Evolutionary conservation across 1,139 yeast genomes (phyloP).

Genomic region (Suhomyces bolitotheri): DNA sequence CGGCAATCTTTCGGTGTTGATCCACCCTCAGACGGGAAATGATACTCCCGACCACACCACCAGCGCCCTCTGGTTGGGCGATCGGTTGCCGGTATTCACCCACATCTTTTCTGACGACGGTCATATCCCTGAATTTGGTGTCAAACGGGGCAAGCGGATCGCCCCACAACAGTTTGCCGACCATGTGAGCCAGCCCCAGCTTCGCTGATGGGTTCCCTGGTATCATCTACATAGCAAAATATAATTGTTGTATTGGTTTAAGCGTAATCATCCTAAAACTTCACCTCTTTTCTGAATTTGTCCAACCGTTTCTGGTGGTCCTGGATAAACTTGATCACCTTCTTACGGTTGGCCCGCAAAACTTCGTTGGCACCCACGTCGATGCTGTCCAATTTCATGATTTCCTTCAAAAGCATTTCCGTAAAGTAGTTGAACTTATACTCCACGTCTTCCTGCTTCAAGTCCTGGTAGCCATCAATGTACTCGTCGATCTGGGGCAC

Average conservation of each 20-base stretch:
- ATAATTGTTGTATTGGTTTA: too few relatives aligned
- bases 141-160: conserved; percentile 23
- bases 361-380: conserved; percentile 53
- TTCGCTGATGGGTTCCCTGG: too few relatives aligned
- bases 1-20: conserved; percentile 30
- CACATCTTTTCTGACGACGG: conserved; percentile 21
- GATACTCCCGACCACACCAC: conserved; percentile 29
- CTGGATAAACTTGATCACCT: conserved; percentile 61
- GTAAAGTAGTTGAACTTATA: conserved; percentile 60
- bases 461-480: conserved; percentile 31
- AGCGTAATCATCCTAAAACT: conserved; percentile 9
- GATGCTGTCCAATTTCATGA: conserved; percentile 65
- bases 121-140: conserved; percentile 29
- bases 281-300: conserved; percentile 43
- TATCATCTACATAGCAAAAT: too few relatives aligned
- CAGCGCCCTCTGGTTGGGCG: conserved; percentile 37
- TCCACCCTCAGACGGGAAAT: conserved; percentile 37
- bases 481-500: conserved; percentile 48
- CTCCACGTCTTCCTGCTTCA: conserved; percentile 41
- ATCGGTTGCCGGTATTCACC: conserved; percentile 24
- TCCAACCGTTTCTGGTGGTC: conserved; percentile 60
- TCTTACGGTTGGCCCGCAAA: conserved; percentile 59
- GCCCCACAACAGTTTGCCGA: conserved; percentile 19
- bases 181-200: conserved; percentile 8
- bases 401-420: conserved; percentile 65